Base-by-base conservation (phyloP, 805 yeast genomes). In the Wickerhamiella brachini region DNA sequence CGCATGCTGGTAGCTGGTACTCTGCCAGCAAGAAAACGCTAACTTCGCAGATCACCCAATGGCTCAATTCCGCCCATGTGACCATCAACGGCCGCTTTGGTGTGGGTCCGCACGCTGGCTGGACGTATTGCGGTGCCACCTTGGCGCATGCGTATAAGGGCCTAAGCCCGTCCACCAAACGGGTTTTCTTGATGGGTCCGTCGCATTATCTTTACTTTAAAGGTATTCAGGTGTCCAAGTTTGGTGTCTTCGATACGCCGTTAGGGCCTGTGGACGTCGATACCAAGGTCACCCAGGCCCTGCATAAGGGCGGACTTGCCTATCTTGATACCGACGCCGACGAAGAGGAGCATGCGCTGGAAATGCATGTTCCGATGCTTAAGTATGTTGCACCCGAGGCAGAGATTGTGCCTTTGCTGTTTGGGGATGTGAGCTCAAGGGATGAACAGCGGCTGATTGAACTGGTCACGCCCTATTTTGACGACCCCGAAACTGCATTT, bases 1-100 rank as follows among this genome's bases (percentile, higher is more conserved):
- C 94, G 1, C 97, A 90, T 65, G 82, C 96, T 2, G 97, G 97
- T 1, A 66, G 88, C 1, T 90, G 98, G 98, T 90, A 93, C 64
- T 59, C 79, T 1, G 71, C 71, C 13, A 71, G 73, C 45, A 57
- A 72, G 0, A 44, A 59, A 1, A 62, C 61, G 20, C 70, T 90
- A 13, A 63, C 69, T 2, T 52, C 61, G 8, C 85, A 85, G 56
- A 52, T 90, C 17, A 73, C 73, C 12, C 60, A 62, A 1, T 78
- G 70, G 57, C 65, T 85, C 45, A 56, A 56, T 10, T 75, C 75
- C 2, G 61, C 60, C 6, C 50, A 39, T 12, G 51, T 50, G 26
- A 62, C 68, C 2, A 59, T 60, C 4, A 74, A 71, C 3, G 78
- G 79, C 34, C 66, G 81, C 50, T 65, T 79, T n/a, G 64, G 75